A percentile compares a stretch with the other conserved stretches of the same genome.
Conservation (phyloP, 345 rosid species). For the Citrus hindsii region DNA sequence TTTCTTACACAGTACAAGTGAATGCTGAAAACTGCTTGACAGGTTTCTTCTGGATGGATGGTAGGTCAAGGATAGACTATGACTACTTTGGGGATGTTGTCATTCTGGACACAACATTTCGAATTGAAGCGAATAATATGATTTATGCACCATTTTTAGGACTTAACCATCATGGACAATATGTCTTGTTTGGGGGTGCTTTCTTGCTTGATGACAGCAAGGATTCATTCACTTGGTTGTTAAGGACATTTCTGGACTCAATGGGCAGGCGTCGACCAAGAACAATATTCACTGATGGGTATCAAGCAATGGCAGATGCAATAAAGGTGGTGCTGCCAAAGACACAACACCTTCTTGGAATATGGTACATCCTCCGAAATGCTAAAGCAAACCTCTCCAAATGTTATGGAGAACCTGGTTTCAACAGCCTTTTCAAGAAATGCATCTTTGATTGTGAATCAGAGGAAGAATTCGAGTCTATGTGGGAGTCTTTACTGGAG, state of each 20-base stretch:
- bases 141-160: constrained; percentile 19
- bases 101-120: constrained; percentile 16
- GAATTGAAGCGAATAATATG: constrained; percentile 10
- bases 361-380: constrained; percentile 11
- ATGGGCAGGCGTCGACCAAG: constrained; percentile 21
- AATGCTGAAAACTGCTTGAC: background rate
- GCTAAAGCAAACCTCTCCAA: constrained; percentile 8
- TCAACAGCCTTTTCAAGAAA: background rate
- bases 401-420: background rate
- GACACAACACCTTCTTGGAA: constrained; percentile 8
- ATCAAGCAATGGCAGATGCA: constrained; percentile 14
- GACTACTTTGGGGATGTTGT: constrained; percentile 22
- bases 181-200: constrained; percentile 25
- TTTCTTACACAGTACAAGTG: constrained; percentile 12
- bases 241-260: constrained; percentile 24
- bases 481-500: constrained; percentile 7
- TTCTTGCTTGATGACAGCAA: constrained; percentile 22
- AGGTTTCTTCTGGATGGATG: constrained; percentile 26
- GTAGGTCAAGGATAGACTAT: constrained; percentile 23
- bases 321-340: constrained; percentile 4
- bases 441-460: constrained; percentile 13
- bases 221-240: constrained; percentile 22
- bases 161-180: constrained; percentile 23
- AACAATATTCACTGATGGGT: constrained; percentile 17
- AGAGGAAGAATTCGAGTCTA: constrained; percentile 6